Evolutionary conservation across 2,329 filamentous ascomycete species (phyloP), one percentile per base, ranked within the genome.

Genomic region (Neoarthrinium moseri): DNA sequence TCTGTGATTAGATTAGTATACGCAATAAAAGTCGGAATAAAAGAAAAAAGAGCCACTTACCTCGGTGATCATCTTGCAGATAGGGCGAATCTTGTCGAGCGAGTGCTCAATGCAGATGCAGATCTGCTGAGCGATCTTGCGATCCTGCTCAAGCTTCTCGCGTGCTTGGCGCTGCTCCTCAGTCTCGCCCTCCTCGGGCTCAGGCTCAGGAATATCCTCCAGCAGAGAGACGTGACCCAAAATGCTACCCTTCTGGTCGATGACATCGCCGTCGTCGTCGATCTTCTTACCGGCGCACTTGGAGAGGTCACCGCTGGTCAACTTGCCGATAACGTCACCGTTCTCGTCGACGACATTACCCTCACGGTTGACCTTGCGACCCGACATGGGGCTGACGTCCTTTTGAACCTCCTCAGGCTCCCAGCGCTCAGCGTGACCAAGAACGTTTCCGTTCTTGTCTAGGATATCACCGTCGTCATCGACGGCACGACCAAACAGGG

Each of bases 41-140:
- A n/a, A n/a, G n/a, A n/a, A 17, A 44, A n/a, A 27, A 46, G 20
- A 11, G 3, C 23, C 18, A 64, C 77, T 66, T 77, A 86, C 84
- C 52, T 91, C 86, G 4, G 82, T 87, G 66, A 96, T 96, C 73
- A 90, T 80, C 70, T 88, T 90, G 75, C 88, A 87, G 61, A 95
- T 83, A 8, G 91, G 91, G 55, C 87, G 84, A 62, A 96, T 81
- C 64, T 85, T 87, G 60, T 95, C 89, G 6, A 96, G 77, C 12
- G 89, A 89, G 64, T 91, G 83, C 60, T 86, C 79, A 55, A 95
- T 81, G 57, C 87, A 86, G 46, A 68, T 72, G 11, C 78, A 74
- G 73, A 96, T 91, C 70, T 88, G 86, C 51, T 80, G 76, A 1
- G 91, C 91, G 29, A 95, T 78, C 70, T 95, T 82, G 53, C 75